phyloP scores from a whole-genome alignment of 768 basidiomycete species.

The Dentipellis fragilis region DNA sequence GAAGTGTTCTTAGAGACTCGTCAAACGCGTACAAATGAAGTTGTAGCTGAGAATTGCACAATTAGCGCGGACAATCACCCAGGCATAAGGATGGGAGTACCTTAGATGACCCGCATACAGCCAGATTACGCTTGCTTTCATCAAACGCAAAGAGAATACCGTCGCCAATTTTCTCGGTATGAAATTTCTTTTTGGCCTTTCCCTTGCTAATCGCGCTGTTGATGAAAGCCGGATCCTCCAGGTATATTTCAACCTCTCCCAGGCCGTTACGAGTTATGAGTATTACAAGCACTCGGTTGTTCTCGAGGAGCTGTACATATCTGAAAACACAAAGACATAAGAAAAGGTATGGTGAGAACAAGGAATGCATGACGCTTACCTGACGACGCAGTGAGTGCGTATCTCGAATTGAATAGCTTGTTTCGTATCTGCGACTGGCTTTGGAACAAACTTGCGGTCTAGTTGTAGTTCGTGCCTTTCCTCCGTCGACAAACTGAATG shows the following conservation, averaged over 20 bases:
- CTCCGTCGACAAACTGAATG: slow-evolving; percentile 1
- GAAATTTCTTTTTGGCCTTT: slow-evolving; percentile 16
- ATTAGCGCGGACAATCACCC: neutral
- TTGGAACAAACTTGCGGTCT: slow-evolving; percentile 4
- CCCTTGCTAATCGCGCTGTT: neutral
- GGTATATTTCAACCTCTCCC: slow-evolving; percentile 7
- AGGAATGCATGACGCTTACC: neutral
- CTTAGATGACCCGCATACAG: slow-evolving; percentile 33
- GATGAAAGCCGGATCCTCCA: slow-evolving; percentile 1
- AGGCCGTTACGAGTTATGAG: slow-evolving; percentile 1
- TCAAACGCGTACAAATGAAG: slow-evolving; percentile 40
- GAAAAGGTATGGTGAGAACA: neutral
- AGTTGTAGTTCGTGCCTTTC: slow-evolving; percentile 7
- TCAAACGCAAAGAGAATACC: neutral
- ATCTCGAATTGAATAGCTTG: slow-evolving; percentile 3
- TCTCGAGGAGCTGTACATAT: slow-evolving; percentile 7
- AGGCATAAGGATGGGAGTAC: slow-evolving; percentile 16
- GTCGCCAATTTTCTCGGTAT: slow-evolving; percentile 30
- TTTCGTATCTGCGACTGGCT: slow-evolving; percentile 1
- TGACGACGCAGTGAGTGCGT: neutral
- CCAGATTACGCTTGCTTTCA: slow-evolving; percentile 26
- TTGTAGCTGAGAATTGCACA: slow-evolving; percentile 12
- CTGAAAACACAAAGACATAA: neutral
- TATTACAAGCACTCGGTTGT: slow-evolving; percentile 4
- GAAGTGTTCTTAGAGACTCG: slow-evolving; percentile 31